phyloP scores from a whole-genome alignment of 2,329 filamentous ascomycete species.

The Mycocentrospora acerina region DNA sequence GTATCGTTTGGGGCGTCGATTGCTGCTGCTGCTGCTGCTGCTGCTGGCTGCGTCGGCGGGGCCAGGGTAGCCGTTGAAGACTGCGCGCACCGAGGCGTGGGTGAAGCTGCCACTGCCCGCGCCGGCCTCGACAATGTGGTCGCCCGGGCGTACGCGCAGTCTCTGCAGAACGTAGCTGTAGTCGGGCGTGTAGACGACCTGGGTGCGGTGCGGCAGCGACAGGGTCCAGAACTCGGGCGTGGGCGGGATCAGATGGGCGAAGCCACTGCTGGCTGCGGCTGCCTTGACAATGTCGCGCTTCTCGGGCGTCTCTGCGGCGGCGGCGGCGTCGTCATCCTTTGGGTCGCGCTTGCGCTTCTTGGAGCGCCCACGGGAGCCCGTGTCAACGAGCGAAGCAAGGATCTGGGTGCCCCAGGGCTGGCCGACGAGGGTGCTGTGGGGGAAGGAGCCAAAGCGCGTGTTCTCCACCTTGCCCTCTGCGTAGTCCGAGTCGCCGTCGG shows the following conservation, averaged over 20 bases:
- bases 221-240: constrained; percentile 82
- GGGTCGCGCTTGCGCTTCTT: constrained; percentile 52
- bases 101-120: constrained; percentile 83
- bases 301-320: constrained; percentile 27
- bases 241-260: constrained; percentile 75
- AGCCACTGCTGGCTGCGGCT: constrained; percentile 64
- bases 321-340: constrained; percentile 29
- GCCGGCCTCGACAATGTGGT: constrained; percentile 75
- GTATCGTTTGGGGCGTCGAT: constrained; percentile 39
- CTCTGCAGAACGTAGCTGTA: constrained; percentile 82
- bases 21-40: constrained; percentile 20
- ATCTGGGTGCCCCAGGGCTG: constrained; percentile 92
- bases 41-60: constrained; percentile 18
- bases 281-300: constrained; percentile 36
- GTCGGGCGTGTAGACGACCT: constrained; percentile 84
- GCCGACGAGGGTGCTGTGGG: constrained; percentile 58
- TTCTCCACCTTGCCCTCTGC: constrained; percentile 63
- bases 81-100: constrained; percentile 72
- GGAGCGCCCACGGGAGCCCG: constrained; percentile 75
- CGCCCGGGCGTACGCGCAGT: constrained; percentile 71
- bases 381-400: constrained; percentile 85
- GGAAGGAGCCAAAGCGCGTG: constrained; percentile 83
- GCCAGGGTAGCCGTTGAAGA: constrained; percentile 70
- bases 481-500: constrained; percentile 43
- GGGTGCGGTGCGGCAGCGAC: constrained; percentile 77